phyloP scores from a whole-genome alignment of 257 asterid genomes.

The Linderniella brevidens region DNA sequence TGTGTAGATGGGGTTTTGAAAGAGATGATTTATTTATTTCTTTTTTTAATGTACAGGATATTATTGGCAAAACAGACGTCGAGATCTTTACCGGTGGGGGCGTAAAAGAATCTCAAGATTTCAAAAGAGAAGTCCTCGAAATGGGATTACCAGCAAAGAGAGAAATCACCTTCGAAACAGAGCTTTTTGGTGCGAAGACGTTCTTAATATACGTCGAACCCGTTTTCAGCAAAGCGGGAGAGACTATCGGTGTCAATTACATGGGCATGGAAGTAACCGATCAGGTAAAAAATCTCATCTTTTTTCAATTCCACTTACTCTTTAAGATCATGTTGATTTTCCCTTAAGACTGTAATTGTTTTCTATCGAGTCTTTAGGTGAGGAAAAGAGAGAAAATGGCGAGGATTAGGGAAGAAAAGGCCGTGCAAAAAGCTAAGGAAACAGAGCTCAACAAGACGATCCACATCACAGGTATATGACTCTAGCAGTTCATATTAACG shows the following conservation, averaged over 20 bases:
- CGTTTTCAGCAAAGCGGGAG: slow-evolving; percentile 81
- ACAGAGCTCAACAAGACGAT: slow-evolving; percentile 83
- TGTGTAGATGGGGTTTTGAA: no score
- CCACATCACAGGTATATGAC: slow-evolving; percentile 56
- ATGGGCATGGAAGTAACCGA: slow-evolving; percentile 97
- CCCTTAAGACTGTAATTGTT: no score
- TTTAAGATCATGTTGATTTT: no score
- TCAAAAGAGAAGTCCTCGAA: slow-evolving; percentile 71
- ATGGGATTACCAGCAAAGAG: slow-evolving; percentile 69
- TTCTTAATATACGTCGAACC: slow-evolving; percentile 75
- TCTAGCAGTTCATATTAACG: not conserved
- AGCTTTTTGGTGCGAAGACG: slow-evolving; percentile 65
- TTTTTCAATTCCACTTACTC: not conserved
- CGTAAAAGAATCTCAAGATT: slow-evolving; percentile 88
- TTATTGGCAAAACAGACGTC: slow-evolving; percentile 81
- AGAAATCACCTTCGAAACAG: slow-evolving; percentile 81
- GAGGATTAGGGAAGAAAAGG: slow-evolving; percentile 78
- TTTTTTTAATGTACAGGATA: slow-evolving; percentile 36
- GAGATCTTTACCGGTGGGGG: slow-evolving; percentile 76
- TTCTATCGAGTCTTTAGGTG: slow-evolving; percentile 23
- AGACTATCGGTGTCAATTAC: slow-evolving; percentile 72
- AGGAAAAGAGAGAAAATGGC: slow-evolving; percentile 72
- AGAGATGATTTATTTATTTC: not conserved
- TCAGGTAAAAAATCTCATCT: slow-evolving; percentile 27
- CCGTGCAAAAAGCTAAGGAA: slow-evolving; percentile 88